Evolutionary conservation across 1,284 basidiomycete species (phyloP).

Genomic region (Austroboletus niveus): DNA sequence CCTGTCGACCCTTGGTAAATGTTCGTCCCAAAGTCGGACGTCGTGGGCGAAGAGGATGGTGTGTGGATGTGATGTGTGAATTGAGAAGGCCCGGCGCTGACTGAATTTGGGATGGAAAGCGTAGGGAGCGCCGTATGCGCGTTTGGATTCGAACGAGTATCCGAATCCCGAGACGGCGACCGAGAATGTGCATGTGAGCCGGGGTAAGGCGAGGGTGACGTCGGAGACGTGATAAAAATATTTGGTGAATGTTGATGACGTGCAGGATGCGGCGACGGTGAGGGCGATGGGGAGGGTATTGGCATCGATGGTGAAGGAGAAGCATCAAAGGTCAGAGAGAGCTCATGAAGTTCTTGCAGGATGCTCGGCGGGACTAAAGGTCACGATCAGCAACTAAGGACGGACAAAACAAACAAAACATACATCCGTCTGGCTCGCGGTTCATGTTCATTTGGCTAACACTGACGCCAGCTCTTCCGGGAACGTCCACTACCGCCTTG

Average conservation of each 20-base stretch:
- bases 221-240: slow-evolving; percentile 70
- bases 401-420: slow-evolving; percentile 5
- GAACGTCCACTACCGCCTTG: slow-evolving; percentile 53
- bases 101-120: slow-evolving; percentile 8
- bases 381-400: slow-evolving; percentile 4
- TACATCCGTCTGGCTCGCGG: slow-evolving; percentile 15
- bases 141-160: slow-evolving; percentile 6
- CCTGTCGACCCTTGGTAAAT: slow-evolving; percentile 4
- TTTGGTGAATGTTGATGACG: slow-evolving; percentile 47
- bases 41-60: slow-evolving; percentile 63
- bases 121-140: slow-evolving; percentile 14
- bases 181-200: slow-evolving; percentile 32
- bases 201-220: slow-evolving; percentile 36
- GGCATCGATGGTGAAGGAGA: slow-evolving; percentile 16
- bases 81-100: slow-evolving; percentile 6
- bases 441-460: slow-evolving; percentile 1
- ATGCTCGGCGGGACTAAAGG: slow-evolving; percentile 55
- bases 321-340: slow-evolving; percentile 24
- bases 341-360: slow-evolving; percentile 49
- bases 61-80: slow-evolving; percentile 43
- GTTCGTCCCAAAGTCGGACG: slow-evolving; percentile 51
- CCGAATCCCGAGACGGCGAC: slow-evolving; percentile 33
- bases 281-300: slow-evolving; percentile 26
- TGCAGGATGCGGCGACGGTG: slow-evolving; percentile 22
- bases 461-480: slow-evolving; percentile 43